Conservation (phyloP, 192 early-diverging fungal genomes). For the Coemansia sp. region DNA sequence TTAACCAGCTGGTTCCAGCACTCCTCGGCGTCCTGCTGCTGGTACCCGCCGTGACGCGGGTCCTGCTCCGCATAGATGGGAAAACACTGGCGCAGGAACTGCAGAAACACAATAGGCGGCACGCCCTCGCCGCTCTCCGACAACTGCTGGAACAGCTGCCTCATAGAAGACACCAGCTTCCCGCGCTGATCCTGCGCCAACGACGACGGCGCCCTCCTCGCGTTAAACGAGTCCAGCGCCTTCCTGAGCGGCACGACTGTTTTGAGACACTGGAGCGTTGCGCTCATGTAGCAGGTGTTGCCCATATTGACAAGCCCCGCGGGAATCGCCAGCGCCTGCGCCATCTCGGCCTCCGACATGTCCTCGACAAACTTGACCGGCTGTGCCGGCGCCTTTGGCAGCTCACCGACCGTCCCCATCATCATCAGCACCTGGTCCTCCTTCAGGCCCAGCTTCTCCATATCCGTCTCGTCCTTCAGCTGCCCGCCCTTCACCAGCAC, state of each 20-base stretch:
- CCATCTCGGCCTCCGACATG: slow-evolving; percentile 85
- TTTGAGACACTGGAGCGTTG: slow-evolving; percentile 92
- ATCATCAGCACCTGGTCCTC: slow-evolving; percentile 73
- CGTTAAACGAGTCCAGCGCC: slow-evolving; percentile 58
- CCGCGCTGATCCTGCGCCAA: slow-evolving; percentile 23
- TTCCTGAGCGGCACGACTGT: slow-evolving; percentile 79
- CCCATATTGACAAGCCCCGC: slow-evolving; percentile 89
- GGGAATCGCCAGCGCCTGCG: slow-evolving; percentile 88
- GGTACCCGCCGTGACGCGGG: slow-evolving; percentile 61
- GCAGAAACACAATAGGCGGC: slow-evolving; percentile 78
- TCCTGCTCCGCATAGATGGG: slow-evolving; percentile 89
- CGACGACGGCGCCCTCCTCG: background rate
- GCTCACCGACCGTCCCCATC: slow-evolving; percentile 95
- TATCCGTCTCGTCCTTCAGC: slow-evolving; percentile 85
- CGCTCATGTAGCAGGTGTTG: slow-evolving; percentile 91
- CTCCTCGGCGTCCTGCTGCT: slow-evolving; percentile 99
- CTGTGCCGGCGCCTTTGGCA: slow-evolving; percentile 79
- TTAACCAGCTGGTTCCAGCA: slow-evolving; percentile 90
- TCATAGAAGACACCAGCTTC: slow-evolving; percentile 71
- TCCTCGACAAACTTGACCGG: slow-evolving; percentile 85
- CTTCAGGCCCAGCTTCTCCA: slow-evolving; percentile 74
- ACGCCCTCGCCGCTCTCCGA: slow-evolving; percentile 68
- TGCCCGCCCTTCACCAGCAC: slow-evolving; percentile 91
- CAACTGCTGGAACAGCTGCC: slow-evolving; percentile 74
- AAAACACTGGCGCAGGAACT: slow-evolving; percentile 73